phyloP scores from a whole-genome alignment of 129 eudicot species.

The Centella asiatica region DNA sequence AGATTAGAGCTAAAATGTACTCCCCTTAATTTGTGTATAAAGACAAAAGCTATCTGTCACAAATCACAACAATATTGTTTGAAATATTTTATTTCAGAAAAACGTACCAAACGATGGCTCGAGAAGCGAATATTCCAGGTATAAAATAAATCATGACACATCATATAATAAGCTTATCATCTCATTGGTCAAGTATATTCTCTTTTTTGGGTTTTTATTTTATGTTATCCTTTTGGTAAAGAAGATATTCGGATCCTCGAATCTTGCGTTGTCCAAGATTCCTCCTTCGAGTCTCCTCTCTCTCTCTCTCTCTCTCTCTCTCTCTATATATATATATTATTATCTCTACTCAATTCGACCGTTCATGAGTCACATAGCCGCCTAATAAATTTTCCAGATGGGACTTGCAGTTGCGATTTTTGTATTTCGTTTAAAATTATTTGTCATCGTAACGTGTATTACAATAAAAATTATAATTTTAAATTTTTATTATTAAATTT shows the following conservation, averaged over 20 bases:
- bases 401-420: no score
- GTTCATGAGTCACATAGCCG: no score
- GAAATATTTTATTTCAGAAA: background rate
- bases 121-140: conserved; percentile 3
- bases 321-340: no score
- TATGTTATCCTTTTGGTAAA: background rate
- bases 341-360: no score
- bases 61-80: background rate
- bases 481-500: no score
- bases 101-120: background rate
- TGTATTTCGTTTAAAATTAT: no score
- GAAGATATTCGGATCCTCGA: conserved; percentile 7
- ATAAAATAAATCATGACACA: background rate
- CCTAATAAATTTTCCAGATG: no score
- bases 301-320: no score
- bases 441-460: no score
- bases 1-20: no score
- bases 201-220: background rate
- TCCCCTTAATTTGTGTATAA: background rate
- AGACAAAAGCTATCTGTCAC: background rate
- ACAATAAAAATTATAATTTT: no score
- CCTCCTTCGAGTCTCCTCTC: background rate
- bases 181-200: conserved; percentile 9
- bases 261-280: conserved; percentile 2
- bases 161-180: background rate